Conservation (phyloP, 139 green algal species). For the Nannochloris sp. region DNA sequence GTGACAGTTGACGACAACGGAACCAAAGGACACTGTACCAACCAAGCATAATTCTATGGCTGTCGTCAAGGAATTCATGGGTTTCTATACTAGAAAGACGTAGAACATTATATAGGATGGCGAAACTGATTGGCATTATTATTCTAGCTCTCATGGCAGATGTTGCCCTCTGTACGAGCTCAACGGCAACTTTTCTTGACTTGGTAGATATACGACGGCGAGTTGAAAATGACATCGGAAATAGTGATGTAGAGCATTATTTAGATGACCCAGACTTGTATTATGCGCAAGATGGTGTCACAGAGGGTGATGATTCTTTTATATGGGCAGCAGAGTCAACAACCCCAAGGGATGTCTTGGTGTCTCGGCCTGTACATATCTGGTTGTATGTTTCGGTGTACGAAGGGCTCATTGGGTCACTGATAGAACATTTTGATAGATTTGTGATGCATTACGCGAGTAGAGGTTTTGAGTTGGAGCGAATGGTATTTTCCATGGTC, state of each 20-base stretch:
- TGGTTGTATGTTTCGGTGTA: too few species aligned
- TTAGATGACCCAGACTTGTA: not conserved
- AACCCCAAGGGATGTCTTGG: constrained; percentile 1
- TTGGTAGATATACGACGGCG: not conserved
- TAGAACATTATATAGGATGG: too few species aligned
- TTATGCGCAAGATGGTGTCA: not conserved
- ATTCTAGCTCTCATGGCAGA: too few species aligned
- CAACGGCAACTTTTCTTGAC: not conserved
- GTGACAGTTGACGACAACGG: too few species aligned
- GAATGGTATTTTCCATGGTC: not conserved
- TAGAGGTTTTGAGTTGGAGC: not conserved
- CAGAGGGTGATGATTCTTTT: not conserved
- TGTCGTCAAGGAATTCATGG: too few species aligned
- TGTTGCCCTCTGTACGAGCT: too few species aligned
- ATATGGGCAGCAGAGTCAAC: not conserved
- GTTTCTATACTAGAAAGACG: too few species aligned
- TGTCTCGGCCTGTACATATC: not conserved
- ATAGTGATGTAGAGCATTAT: not conserved
- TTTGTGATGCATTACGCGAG: constrained; percentile 3
- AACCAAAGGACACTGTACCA: too few species aligned
- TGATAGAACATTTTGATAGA: too few species aligned
- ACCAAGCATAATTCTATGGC: too few species aligned
- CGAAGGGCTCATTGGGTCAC: too few species aligned
- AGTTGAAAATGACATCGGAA: not conserved
- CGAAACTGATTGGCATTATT: too few species aligned